Base-by-base conservation (phyloP, 257 asterid species). In the Solanum sitiens region DNA sequence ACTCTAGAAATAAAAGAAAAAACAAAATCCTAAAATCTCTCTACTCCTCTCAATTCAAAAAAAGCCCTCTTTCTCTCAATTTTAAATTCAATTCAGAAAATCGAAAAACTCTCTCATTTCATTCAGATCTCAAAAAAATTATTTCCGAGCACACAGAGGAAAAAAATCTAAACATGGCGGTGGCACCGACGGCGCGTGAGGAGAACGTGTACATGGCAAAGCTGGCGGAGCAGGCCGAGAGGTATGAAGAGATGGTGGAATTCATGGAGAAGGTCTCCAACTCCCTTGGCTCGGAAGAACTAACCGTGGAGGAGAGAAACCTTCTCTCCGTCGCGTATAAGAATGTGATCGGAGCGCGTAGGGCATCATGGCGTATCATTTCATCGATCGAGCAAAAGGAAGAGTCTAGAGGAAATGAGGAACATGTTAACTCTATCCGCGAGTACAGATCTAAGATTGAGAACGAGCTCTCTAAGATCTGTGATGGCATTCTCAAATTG, bases 341-440 rank as follows among this genome's bases (percentile, higher is more conserved):
- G 90, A 94, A 94, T 88, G 98, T 94, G 44, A 93, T 93, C 72
- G 98, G 98, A 13, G 98, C 96, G 0, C 83, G 98, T 23, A 89
- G 98, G 37, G 98, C 98, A 9, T 93, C 95, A 9, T 94, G 98
- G 96, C 87, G 96, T 53, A 94, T 94, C 50, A 94, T 94, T 11
- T 94, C 98, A 21, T 94, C 98, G 42, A 94, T 93, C 16, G 96
- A 94, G 89, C 96, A 94, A 87, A 95, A 95, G 90, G 98, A 95
- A 88, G 96, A 94, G 91, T 93, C 98, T 7, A 91, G 93, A 65
- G 98, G 98, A n/a, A 95, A 94, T 84, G 98, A 94, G 83, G 95
- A 91, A 33, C 98, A 94, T 53, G 98, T 94, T 10, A 67, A 77
- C 42, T 86, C 93, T 11, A 94, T 94, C 23, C 93, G 86, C 84